These are phyloP conservation scores for Ambrosia artemisiifolia DNA, from an alignment of 129 eudicot species.

Conservation along the genomic window DNA sequence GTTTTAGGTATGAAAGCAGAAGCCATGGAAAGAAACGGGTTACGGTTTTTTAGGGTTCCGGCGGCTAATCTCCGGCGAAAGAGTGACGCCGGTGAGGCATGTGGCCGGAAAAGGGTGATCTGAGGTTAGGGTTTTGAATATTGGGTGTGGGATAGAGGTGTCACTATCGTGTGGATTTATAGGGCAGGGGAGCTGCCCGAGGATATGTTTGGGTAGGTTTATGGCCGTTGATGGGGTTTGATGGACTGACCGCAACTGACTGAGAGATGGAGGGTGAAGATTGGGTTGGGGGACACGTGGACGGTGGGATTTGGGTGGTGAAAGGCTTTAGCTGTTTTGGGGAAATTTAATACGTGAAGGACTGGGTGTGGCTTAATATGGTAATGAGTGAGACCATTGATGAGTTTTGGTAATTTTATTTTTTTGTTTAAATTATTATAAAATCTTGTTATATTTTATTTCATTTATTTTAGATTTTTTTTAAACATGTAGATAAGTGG, in stretches of 20 bases:
- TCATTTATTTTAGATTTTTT: too few relatives aligned
- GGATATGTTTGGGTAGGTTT: conserved; percentile 19
- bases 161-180: conserved; percentile 24
- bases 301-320: conserved; percentile 17
- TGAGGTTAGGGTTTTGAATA: conserved; percentile 1
- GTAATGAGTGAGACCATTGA: too few relatives aligned
- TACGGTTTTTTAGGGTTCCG: background rate
- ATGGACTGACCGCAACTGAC: conserved; percentile 33
- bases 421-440: too few relatives aligned
- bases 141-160: background rate
- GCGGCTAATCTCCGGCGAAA: conserved; percentile 32
- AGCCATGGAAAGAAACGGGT: conserved; percentile 32
- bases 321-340: background rate
- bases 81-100: conserved; percentile 12
- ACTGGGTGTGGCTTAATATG: background rate
- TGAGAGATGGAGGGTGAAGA: conserved; percentile 10
- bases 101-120: background rate
- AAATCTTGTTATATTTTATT: too few relatives aligned
- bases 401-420: too few relatives aligned
- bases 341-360: background rate
- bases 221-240: conserved; percentile 24
- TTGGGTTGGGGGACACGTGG: conserved; percentile 19
- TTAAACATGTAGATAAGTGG: too few relatives aligned
- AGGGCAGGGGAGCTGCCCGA: conserved; percentile 43
- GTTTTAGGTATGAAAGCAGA: conserved; percentile 42